A percentile compares a stretch with the other conserved stretches of the same genome.
phyloP scores from a whole-genome alignment of 306 rosid species.

The Gleditsia sinensis region DNA sequence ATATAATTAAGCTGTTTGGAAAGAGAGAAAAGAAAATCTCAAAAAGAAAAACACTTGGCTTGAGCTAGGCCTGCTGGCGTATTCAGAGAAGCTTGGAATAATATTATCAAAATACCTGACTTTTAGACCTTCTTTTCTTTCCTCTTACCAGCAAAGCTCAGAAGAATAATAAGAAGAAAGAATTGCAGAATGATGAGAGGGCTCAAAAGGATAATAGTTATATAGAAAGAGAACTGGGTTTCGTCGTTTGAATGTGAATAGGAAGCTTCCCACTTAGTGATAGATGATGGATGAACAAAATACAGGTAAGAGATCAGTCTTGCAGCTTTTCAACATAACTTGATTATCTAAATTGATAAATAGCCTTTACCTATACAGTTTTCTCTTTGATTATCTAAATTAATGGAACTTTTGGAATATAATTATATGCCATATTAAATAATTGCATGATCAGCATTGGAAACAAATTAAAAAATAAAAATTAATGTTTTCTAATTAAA shows the following conservation, averaged over 20 bases:
- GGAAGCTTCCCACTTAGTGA: conserved; percentile 7
- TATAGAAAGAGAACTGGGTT: background rate
- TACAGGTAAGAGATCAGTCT: conserved; percentile 3
- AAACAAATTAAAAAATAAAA: too few species aligned
- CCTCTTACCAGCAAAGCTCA: background rate
- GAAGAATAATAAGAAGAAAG: too few species aligned
- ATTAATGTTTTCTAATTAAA: too few species aligned
- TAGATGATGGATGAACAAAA: conserved; percentile 27
- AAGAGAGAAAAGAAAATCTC: background rate
- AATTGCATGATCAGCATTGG: too few species aligned
- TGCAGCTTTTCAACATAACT: conserved; percentile 8
- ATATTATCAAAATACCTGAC: too few species aligned
- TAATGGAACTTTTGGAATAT: too few species aligned
- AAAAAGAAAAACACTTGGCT: too few species aligned
- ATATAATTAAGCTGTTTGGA: background rate
- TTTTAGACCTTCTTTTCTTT: background rate
- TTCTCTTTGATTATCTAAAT: background rate
- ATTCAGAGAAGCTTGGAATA: too few species aligned
- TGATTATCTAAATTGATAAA: conserved; percentile 24
- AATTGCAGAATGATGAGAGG: background rate
- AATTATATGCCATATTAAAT: too few species aligned
- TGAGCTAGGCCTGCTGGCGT: too few species aligned
- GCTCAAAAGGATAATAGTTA: background rate
- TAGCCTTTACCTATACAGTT: background rate
- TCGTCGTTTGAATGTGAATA: background rate